phyloP scores from a whole-genome alignment of 148 eudicot species.

The Pouteria glomerata region DNA sequence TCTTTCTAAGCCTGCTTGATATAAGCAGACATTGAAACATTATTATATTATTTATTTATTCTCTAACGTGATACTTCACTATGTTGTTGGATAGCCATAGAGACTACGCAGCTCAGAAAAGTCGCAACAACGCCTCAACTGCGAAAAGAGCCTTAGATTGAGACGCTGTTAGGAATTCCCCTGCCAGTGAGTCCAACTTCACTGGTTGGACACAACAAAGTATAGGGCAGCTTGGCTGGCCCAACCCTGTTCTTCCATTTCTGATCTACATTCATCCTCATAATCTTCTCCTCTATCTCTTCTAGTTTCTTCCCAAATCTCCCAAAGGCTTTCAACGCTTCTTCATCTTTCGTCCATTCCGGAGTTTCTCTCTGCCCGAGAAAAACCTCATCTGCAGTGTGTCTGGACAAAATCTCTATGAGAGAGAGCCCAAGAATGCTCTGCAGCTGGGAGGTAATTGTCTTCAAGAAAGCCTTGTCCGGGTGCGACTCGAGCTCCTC shows the following conservation, averaged over 20 bases:
- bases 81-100: no score
- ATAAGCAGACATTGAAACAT: no score
- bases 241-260: slow-evolving; percentile 28
- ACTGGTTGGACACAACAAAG: slow-evolving; percentile 27
- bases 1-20: no score
- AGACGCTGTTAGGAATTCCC: slow-evolving; percentile 34
- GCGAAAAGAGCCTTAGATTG: slow-evolving; percentile 10
- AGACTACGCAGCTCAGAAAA: no score
- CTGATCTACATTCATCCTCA: slow-evolving; percentile 14
- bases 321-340: slow-evolving; percentile 21
- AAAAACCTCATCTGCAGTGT: slow-evolving; percentile 23
- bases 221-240: slow-evolving; percentile 31
- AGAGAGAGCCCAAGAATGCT: slow-evolving; percentile 27
- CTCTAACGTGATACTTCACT: no score
- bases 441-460: slow-evolving; percentile 28
- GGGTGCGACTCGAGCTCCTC: slow-evolving; percentile 26
- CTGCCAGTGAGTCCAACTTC: slow-evolving; percentile 25
- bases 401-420: slow-evolving; percentile 28
- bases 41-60: no score
- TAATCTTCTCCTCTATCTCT: slow-evolving; percentile 19
- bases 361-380: slow-evolving; percentile 25
- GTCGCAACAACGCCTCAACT: not conserved
- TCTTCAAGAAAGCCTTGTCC: slow-evolving; percentile 25
- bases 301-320: slow-evolving; percentile 21
- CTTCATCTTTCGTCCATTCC: slow-evolving; percentile 24